Evolutionary conservation across 805 yeast genomes (phyloP).

Genomic region (Ogataea trehaloabstinens): DNA sequence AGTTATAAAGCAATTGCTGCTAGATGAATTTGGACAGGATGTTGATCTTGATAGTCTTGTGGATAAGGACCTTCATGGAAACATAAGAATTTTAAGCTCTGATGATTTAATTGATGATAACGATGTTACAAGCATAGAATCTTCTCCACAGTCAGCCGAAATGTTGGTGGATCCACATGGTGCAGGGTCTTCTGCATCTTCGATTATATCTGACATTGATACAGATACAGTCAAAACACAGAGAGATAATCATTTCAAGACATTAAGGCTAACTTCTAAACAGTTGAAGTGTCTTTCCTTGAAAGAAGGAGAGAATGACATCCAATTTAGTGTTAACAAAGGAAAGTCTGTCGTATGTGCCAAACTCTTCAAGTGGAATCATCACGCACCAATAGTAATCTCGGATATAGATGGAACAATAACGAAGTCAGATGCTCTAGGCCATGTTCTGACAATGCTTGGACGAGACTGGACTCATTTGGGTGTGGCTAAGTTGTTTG

Average conservation of each 20-base stretch:
- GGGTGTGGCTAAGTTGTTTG: conserved; percentile 89
- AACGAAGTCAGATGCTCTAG: conserved; percentile 95
- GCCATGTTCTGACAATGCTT: conserved; percentile 88
- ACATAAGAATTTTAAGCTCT: conserved; percentile 48
- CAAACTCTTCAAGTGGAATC: conserved; percentile 78
- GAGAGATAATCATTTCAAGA: conserved; percentile 60
- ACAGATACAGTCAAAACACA: conserved; percentile 22
- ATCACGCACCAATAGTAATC: conserved; percentile 84
- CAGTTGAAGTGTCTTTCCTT: conserved; percentile 74
- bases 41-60: conserved; percentile 45
- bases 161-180: conserved; percentile 12
- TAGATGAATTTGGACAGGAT: conserved; percentile 68
- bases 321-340: conserved; percentile 75
- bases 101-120: conserved; percentile 23
- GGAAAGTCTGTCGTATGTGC: conserved; percentile 78
- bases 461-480: conserved; percentile 98
- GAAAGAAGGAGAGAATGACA: conserved; percentile 73
- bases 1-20: conserved; percentile 65
- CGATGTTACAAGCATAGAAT: conserved; percentile 13
- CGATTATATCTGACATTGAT: conserved; percentile 25
- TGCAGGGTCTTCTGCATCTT: conserved; percentile 21
- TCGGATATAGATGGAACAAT: conserved; percentile 98
- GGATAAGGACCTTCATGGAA: conserved; percentile 64
- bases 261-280: conserved; percentile 86
- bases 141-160: conserved; percentile 4